Evolutionary conservation across 1,284 basidiomycete species (phyloP), one percentile per base, ranked within the genome.

Genomic region (Polyporus tsugae): DNA sequence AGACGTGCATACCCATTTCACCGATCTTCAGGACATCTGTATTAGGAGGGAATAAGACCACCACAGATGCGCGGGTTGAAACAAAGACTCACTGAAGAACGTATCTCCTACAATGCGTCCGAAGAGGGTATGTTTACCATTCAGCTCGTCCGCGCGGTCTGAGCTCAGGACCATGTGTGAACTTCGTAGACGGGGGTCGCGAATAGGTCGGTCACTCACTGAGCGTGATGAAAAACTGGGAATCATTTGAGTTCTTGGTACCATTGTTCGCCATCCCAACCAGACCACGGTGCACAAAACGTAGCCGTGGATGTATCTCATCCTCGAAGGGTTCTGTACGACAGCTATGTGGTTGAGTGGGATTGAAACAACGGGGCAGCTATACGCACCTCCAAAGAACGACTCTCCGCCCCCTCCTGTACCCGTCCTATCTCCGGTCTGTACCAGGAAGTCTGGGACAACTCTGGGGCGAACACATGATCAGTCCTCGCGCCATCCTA

Each of bases 201-300:
- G 33, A n/a, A 64, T 25, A 6, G 39, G 11, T 6, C 0, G 2
- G 3, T 17, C 10, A 53, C 82, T 49, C 69, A 94, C 94, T 92
- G 0, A 97, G 87, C 0, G 96, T 97, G 63, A 97, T 92, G 78
- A 98, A 93, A 82, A 97, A 98, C 76, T 96, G 95, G 0, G 92
- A 94, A 66, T 94, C 93, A 73, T 96, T 96, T 13, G 93, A 90
- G 77, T 95, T 87, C 79, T 94, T 92, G 59, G 85, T 86, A 17
- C 95, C 95, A 67, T 90, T 91, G 77, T 98, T 98, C 1, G 97
- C 97, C 95, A 98, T 97, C 0, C 88, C 98, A 0, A 99, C 90
- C 6, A 99, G 79, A 0, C 97, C 98, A 68, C 97, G 91, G 72
- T 97, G 89, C 6, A 89, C 80, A 78, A 92, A 96, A 22, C 91